These are phyloP conservation scores for Cadophora sp. DNA, from an alignment of 2,329 filamentous ascomycete species.

Conservation along the genomic window DNA sequence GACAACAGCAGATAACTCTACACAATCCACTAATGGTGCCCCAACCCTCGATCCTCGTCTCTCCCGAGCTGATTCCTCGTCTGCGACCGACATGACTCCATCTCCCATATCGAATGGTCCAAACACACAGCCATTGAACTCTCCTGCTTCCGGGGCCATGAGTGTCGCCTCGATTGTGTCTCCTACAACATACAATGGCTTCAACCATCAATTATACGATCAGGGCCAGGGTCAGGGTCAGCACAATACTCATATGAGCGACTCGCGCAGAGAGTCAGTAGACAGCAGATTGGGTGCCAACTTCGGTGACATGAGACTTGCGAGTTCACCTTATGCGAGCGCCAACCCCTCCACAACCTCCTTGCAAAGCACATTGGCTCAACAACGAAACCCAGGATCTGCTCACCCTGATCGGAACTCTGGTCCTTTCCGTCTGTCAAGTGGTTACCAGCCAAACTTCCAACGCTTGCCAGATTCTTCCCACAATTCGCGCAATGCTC, in stretches of 20 bases:
- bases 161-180: constrained; percentile 72
- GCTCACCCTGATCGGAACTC: constrained; percentile 53
- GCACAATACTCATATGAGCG: constrained; percentile 44
- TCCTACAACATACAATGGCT: constrained; percentile 52
- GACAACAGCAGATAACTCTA: constrained; percentile 36
- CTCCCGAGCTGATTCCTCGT: constrained; percentile 52
- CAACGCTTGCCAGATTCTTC: constrained; percentile 49
- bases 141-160: constrained; percentile 65
- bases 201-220: constrained; percentile 35
- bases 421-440: constrained; percentile 63
- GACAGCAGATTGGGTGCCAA: constrained; percentile 79
- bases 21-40: constrained; percentile 32
- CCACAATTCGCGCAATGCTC: constrained; percentile 64
- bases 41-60: constrained; percentile 29
- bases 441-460: constrained; percentile 64
- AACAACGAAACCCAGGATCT: constrained; percentile 65
- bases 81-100: constrained; percentile 63
- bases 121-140: constrained; percentile 56
- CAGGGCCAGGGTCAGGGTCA: constrained; percentile 25
- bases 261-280: constrained; percentile 76
- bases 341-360: constrained; percentile 80
- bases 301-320: constrained; percentile 73
- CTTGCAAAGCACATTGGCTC: constrained; percentile 73
- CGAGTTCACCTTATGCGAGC: constrained; percentile 75
- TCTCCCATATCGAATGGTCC: constrained; percentile 59